Base-by-base conservation (phyloP, 345 rosid species). In the Firmiana major region DNA sequence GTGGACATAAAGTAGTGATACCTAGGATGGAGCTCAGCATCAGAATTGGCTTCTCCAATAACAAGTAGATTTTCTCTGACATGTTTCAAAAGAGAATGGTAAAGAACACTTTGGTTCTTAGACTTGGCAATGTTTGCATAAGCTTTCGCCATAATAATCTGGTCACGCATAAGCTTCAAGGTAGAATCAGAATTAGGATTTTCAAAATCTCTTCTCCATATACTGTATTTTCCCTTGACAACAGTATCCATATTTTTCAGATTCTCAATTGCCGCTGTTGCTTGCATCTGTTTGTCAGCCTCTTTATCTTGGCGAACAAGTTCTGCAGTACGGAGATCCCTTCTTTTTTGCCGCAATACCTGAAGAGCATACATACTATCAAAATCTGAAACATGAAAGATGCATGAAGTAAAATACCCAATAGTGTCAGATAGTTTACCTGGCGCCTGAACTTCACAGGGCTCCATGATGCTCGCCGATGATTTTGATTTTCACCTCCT, bases 181-280 rank as follows among this genome's bases (percentile, higher is more conserved):
- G 86, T 87, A 71, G 97, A 84, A 83, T 90, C 99, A 63, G 97
- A 91, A 84, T 90, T 90, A 71, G 90, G 94, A 82, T 80, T 91
- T 74, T 93, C 97, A 73, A 71, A 91, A 81, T 96, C 98, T 89
- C 90, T 91, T 87, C 98, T 92, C 99, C 97, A 94, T 78, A 92
- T 89, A 71, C 94, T 92, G 83, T 94, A 92, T 80, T 91, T 97
- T 75, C 89, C 98, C 73, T 79, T 83, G 82, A 84, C 78, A 22
- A 87, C 78, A 51, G 92, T 88, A 67, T 89, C 90, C 74, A 85
- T 78, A 80, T 71, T 85, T 84, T 81, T 88, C 57, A 89, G 83
- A 79, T 80, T 86, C 76, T 87, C 87, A 79, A 94, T 81, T 70
- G 95, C 91, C 72, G 90, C 86, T 79, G 54, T 58, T 53, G 74